Base-by-base conservation (phyloP, 1,139 yeast species). In the Suhomyces bolitotheri region DNA sequence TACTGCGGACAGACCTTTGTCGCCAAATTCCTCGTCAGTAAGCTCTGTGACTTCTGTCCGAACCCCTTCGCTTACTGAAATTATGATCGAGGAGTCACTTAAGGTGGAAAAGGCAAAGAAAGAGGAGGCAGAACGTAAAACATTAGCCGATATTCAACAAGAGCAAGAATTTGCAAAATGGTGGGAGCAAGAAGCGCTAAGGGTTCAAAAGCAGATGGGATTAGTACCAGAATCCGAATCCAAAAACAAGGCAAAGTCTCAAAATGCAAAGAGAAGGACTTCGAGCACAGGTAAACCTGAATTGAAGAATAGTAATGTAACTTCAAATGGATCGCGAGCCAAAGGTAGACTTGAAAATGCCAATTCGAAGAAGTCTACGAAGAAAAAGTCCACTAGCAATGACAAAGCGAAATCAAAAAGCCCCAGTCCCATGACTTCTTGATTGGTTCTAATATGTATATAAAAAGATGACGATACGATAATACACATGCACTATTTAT, bases 131-230 rank as follows among this genome's bases (percentile, higher is more conserved):
- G 62, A 61, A 33, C 46, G 58, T 23, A 71, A 63, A 42, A 72
- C 83, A 3, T 60, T 86, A 25, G 77, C 73, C 26, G 95, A 86
- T 43, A 74, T 85, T 33, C 88, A 81, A 56, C 80, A 80, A 47
- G 95, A 86, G 49, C 87, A 84, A 51, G 88, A 81, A 51, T 86
- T 86, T 62, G 85, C 80, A 13, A 69, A 62, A 43, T 86, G 95
- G 95, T 86, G 94, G 90, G 82, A 75, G 31, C 79, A 76, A 45
- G 95, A 86, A 51, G 69, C 84, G 25, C 65, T 65, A 14, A 62
- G 75, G 31, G 83, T 80, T 7, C 89, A 82, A 52, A 56, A 54
- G 33, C 74, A 67, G 46, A 60, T 72, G 64, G 60, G 39, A n/a
- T 17, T 29, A 16, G 12, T 25, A 7, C 24, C 24, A 16, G 31